phyloP scores from a whole-genome alignment of 371 early-diverging fungal genomes.

The Blakeslea trispora region DNA sequence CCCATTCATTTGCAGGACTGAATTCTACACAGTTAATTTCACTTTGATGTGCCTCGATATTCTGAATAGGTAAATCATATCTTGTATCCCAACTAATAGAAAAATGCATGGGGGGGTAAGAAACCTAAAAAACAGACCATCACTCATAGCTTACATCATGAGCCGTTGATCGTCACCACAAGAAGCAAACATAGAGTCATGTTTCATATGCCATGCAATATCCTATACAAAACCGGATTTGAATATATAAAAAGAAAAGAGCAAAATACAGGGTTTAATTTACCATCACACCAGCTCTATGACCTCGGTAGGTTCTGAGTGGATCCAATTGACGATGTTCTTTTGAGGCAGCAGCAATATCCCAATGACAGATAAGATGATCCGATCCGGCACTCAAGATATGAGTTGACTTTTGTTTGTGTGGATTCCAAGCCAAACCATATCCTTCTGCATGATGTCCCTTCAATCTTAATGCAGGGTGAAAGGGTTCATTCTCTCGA shows the following conservation, averaged over 20 bases:
- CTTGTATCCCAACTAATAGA: conserved; percentile 72
- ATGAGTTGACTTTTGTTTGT: conserved; percentile 60
- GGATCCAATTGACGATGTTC: conserved; percentile 76
- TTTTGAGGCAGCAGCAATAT: conserved; percentile 44
- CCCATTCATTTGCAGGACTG: conserved; percentile 84
- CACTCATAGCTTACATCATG: conserved; percentile 73
- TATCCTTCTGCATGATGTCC: conserved; percentile 98
- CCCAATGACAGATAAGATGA: conserved; percentile 82
- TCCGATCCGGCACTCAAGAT: conserved; percentile 84
- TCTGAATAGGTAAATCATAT: conserved; percentile 58
- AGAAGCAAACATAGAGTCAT: conserved; percentile 88
- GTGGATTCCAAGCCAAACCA: conserved; percentile 80
- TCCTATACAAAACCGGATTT: conserved; percentile 57
- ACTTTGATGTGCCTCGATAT: conserved; percentile 82
- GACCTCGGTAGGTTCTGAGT: conserved; percentile 72
- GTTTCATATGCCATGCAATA: conserved; percentile 87
- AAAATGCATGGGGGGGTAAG: no score
- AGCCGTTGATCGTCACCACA: conserved; percentile 94
- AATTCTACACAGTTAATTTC: conserved; percentile 97
- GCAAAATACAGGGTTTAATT: no score
- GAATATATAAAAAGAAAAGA: not conserved
- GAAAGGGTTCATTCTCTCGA: conserved; percentile 68
- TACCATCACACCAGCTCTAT: conserved; percentile 89
- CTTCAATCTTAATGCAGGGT: conserved; percentile 84
- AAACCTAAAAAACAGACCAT: no score